Conservation (phyloP, 345 rosid species). For the Murraya paniculata region DNA sequence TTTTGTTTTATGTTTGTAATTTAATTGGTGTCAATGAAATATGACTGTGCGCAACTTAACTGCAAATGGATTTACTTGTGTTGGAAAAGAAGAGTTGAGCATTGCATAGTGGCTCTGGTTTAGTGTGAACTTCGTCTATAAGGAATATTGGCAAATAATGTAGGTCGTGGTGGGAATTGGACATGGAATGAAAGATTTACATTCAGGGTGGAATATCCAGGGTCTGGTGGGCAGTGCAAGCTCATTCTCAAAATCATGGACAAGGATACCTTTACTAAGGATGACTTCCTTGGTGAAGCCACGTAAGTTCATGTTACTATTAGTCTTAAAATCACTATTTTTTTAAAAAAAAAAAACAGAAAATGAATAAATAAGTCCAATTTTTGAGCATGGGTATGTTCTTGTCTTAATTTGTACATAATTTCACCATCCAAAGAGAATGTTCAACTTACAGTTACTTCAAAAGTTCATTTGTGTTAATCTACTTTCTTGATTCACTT, state of each 20-base stretch:
- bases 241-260: conserved; percentile 78
- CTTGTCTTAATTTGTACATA: not conserved
- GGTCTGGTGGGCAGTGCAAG: conserved; percentile 50
- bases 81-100: not conserved
- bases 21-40: no score
- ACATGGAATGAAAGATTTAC: conserved; percentile 67
- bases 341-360: not conserved
- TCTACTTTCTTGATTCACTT: not conserved
- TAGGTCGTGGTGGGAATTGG: conserved; percentile 54
- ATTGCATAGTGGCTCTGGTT: not conserved
- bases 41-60: not conserved
- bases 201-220: conserved; percentile 82
- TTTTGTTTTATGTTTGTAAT: no score
- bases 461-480: not conserved
- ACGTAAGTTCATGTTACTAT: conserved; percentile 38
- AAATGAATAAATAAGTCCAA: not conserved
- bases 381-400: not conserved
- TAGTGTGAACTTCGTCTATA: not conserved
- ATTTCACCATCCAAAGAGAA: not conserved
- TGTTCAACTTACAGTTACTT: not conserved
- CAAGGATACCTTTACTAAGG: conserved; percentile 69
- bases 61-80: not conserved
- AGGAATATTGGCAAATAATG: conserved; percentile 2
- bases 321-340: not conserved
- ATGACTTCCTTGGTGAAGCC: conserved; percentile 72